A percentile compares a stretch with the other conserved stretches of the same genome.
Evolutionary conservation across 108 stramenopile species (phyloP).

Genomic region (Fragilariopsis cylindrus): DNA sequence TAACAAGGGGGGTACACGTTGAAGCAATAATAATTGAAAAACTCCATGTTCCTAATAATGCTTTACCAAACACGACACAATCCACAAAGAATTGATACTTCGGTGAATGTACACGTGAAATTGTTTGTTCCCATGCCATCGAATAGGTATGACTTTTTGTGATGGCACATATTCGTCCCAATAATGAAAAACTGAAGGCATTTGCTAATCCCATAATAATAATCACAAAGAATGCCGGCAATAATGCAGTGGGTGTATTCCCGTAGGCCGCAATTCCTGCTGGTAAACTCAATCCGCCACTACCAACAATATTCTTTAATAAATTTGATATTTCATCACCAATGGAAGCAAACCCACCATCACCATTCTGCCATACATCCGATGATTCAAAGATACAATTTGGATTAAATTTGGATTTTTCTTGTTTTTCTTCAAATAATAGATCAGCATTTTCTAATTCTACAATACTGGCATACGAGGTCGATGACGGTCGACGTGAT

Average conservation of each 20-base stretch:
- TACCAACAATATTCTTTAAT: constrained; percentile 87
- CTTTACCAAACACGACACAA: constrained; percentile 16
- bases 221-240: constrained; percentile 72
- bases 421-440: constrained; percentile 2
- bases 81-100: constrained; percentile 12
- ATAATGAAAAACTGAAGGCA: constrained; percentile 76
- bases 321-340: constrained; percentile 70
- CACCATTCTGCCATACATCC: constrained; percentile 13
- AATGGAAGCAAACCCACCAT: constrained; percentile 23
- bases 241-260: constrained; percentile 70
- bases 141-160: constrained; percentile 58
- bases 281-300: constrained; percentile 87
- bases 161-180: constrained; percentile 62
- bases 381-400: constrained; percentile 25
- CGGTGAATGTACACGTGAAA: neutral
- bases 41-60: constrained; percentile 17
- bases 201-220: constrained; percentile 61
- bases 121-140: constrained; percentile 66
- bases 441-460: neutral
- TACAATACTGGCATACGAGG: neutral
- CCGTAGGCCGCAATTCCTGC: constrained; percentile 90
- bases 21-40: constrained; percentile 21
- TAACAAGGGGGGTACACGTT: constrained; percentile 15
- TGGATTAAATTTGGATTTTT: constrained; percentile 7
- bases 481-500: neutral